Base-by-base conservation (phyloP, 2,329 filamentous ascomycete genomes). In the Chalaropsis thielavioides region DNA sequence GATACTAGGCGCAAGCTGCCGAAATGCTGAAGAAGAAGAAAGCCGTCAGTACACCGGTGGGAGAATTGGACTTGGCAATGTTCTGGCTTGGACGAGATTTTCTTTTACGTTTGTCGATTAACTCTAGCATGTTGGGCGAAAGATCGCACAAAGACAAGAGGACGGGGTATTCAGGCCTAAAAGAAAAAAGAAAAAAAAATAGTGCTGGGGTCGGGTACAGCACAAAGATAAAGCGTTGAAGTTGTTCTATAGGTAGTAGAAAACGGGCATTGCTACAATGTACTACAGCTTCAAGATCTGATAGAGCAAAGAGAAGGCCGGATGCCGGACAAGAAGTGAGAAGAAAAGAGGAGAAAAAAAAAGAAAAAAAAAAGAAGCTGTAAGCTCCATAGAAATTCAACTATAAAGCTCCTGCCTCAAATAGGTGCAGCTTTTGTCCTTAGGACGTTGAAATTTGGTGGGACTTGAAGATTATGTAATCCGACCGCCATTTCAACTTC, bases 1-100 rank as follows among this genome's bases (percentile, higher is more conserved):
- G n/a, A 80, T 68, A 31, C 70, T 71, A 66, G 72, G 73, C 61
- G 75, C 73, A 63, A 78, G 69, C 63, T 75, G 74, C 68, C 76
- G 74, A 67, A 80, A 80, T 24, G 78, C 78, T 80, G 67, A 24
- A 15, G 7, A 40, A 61, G n/a, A 64, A 40, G 24, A 60, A 41
- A 46, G 15, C 13, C 44, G 58, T 15, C 22, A 24, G 46, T 22
- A 56, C 4, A 8, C 24, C 24, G 17, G 54, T 3, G n/a, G n/a
- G 15, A 19, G 2, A 4, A 61, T 22, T 31, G 41, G 46, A 35
- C 63, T 31, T 31, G 2, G 31, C 31, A 31, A 31, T 31, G 6
- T 31, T 31, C 31, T 31, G 68, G 62, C 59, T n/a, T 56, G 65
- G 38, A 66, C 22, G 17, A n/a, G 51, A 64, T 24, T 15, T 19